Base-by-base conservation (phyloP, 2,329 filamentous ascomycete species). In the Mycosphaerella arachidis region DNA sequence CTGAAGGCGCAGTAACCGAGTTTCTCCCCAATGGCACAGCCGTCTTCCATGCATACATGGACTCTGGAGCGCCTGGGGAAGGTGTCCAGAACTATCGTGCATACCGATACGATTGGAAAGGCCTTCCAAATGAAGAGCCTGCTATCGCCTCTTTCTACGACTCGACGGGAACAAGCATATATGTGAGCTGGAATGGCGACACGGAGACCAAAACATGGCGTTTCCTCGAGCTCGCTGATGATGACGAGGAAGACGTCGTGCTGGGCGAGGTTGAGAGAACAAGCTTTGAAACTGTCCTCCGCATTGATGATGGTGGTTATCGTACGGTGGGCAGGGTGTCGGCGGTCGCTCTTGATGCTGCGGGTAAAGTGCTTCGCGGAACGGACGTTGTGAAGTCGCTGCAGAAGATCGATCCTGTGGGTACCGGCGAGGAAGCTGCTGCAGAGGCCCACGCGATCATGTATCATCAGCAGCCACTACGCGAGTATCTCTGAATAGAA, bases 71-170 rank as follows among this genome's bases (percentile, higher is more conserved):
- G 10, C 53, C 46, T 9, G 53, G 53, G 13, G 24, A 35, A 30
- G 53, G 53, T 13, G 37, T 55, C 13, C 35, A 63, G 58, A 81
- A 78, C 58, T 84, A 84, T 63, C 77, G 81, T 29, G 76, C 75
- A 1, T 81, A 78, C 66, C 79, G 79, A 66, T 76, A 74, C 56
- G 68, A 75, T 51, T 85, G 81, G 79, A 72, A 74, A 3, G 80
- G 60, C 12, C 35, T 59, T 55, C 62, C 61, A 2, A 58, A 58
- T 31, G 56, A 60, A n/a, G 65, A 70, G 2, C 79, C 80, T 0
- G 67, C 65, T 16, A 73, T 74, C 0, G 67, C 75, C 8, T 69
- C 5, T 48, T 64, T 6, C 59, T 63, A 9, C 18, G 58, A 57
- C 50, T 48, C 57, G 12, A 56, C 66, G 4, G 71, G 68, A 0